A percentile compares a stretch with the other conserved stretches of the same genome.
phyloP scores from a whole-genome alignment of 495 filamentous ascomycete species.

The Amorphotheca resinae region DNA sequence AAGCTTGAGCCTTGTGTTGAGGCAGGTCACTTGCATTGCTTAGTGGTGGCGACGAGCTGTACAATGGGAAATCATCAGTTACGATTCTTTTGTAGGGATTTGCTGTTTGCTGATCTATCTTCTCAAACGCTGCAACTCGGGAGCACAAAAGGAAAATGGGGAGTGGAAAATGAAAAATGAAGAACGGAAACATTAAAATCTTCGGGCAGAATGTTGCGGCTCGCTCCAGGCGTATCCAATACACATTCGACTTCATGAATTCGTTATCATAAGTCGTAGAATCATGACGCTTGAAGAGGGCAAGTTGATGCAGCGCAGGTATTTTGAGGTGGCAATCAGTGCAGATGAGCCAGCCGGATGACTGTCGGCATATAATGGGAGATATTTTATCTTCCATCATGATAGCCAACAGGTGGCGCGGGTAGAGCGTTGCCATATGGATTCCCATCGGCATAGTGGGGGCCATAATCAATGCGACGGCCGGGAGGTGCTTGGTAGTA shows the following conservation, averaged over 20 bases:
- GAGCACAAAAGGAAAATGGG: background rate
- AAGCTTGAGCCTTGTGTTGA: conserved; percentile 16
- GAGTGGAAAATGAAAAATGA: too few species aligned
- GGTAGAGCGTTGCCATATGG: conserved; percentile 30
- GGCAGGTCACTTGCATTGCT: conserved; percentile 19
- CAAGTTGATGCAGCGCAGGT: conserved; percentile 1
- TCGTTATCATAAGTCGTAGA: background rate
- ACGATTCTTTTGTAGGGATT: conserved; percentile 14
- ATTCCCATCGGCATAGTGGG: conserved; percentile 37
- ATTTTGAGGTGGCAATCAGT: too few species aligned
- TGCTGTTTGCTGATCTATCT: background rate
- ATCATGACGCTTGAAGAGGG: background rate
- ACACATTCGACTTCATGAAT: background rate
- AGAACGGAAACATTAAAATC: background rate
- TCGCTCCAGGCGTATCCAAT: background rate
- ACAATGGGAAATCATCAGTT: conserved; percentile 17
- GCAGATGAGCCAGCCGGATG: background rate
- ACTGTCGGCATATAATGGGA: too few species aligned
- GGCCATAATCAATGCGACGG: conserved; percentile 21
- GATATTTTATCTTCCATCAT: conserved; percentile 9
- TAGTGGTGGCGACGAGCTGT: conserved; percentile 17
- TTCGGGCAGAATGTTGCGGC: background rate
- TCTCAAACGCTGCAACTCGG: background rate
- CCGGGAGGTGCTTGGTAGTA: conserved; percentile 12
- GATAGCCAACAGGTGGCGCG: conserved; percentile 29